Evolutionary conservation across 495 filamentous ascomycete species (phyloP).

Genomic region (Pyronema omphalodes): DNA sequence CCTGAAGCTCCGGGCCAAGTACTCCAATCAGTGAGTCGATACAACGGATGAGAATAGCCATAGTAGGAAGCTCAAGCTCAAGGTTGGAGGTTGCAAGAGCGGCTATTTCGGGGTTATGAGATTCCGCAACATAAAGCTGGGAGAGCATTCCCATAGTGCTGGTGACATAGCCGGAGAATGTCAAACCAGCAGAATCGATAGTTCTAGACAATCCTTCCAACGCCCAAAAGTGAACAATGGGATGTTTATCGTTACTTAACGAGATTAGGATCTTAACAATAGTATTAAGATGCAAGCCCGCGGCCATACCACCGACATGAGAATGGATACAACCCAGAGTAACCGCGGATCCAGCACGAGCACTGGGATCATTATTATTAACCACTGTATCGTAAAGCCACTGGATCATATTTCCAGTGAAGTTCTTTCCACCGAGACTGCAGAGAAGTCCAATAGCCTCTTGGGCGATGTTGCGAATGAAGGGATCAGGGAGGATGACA

Average conservation of each 20-base stretch:
- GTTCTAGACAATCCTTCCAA: constrained; percentile 74
- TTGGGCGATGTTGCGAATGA: constrained; percentile 66
- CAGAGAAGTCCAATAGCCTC: constrained; percentile 83
- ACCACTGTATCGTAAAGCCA: constrained; percentile 88
- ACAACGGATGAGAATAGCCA: constrained; percentile 65
- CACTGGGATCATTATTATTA: constrained; percentile 76
- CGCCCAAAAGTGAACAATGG: constrained; percentile 89
- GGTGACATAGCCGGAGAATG: constrained; percentile 75
- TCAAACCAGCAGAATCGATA: constrained; percentile 79
- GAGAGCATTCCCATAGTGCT: constrained; percentile 83
- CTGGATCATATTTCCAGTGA: constrained; percentile 78
- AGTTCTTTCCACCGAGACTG: constrained; percentile 67
- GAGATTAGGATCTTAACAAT: constrained; percentile 93
- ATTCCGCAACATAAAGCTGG: constrained; percentile 77
- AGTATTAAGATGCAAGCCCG: constrained; percentile 88
- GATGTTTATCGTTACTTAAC: constrained; percentile 86
- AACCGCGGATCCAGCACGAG: constrained; percentile 82
- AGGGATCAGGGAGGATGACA: constrained; percentile 63
- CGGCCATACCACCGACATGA: constrained; percentile 94
- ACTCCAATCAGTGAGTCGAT: constrained; percentile 95
- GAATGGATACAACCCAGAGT: constrained; percentile 86
- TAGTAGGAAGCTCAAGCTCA: constrained; percentile 62
- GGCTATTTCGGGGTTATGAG: constrained; percentile 69
- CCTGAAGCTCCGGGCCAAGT: constrained; percentile 84
- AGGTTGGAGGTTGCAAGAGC: constrained; percentile 69